Conservation (phyloP, 179 eudicot genomes). For the Beta lomatogona region DNA sequence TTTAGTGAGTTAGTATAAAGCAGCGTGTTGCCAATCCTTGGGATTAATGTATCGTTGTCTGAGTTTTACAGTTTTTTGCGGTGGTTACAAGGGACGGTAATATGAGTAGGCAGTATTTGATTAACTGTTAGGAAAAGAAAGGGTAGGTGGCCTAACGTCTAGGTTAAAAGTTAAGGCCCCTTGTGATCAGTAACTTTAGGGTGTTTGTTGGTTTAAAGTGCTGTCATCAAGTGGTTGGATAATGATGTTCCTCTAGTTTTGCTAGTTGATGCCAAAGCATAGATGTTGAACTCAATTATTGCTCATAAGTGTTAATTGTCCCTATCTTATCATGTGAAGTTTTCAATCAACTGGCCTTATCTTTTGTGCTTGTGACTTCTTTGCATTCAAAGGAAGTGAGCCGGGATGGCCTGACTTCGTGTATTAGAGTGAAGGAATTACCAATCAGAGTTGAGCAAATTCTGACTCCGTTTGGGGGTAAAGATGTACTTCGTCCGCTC, state of each 20-base stretch:
- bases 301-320: conserved; percentile 12
- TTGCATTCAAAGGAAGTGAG: background rate
- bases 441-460: background rate
- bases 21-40: too few species aligned
- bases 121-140: conserved; percentile 23
- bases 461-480: background rate
- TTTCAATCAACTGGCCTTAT: background rate
- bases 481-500: background rate
- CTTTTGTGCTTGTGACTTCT: background rate
- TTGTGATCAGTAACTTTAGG: conserved; percentile 29
- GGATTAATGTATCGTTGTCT: background rate
- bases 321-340: background rate
- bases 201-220: conserved; percentile 17
- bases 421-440: background rate
- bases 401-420: background rate
- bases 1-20: background rate
- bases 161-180: conserved; percentile 17
- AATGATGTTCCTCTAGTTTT: conserved; percentile 10
- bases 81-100: background rate
- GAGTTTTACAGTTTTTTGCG: background rate
- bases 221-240: conserved; percentile 33
- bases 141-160: conserved; percentile 32
- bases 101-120: background rate
- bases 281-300: conserved; percentile 18
- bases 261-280: conserved; percentile 23